Percentiles rank a stretch among this genome's conserved stretches.
These are phyloP conservation scores for Cytospora piceicola DNA, from an alignment of 2,329 filamentous ascomycete genomes.

Conservation along the genomic window DNA sequence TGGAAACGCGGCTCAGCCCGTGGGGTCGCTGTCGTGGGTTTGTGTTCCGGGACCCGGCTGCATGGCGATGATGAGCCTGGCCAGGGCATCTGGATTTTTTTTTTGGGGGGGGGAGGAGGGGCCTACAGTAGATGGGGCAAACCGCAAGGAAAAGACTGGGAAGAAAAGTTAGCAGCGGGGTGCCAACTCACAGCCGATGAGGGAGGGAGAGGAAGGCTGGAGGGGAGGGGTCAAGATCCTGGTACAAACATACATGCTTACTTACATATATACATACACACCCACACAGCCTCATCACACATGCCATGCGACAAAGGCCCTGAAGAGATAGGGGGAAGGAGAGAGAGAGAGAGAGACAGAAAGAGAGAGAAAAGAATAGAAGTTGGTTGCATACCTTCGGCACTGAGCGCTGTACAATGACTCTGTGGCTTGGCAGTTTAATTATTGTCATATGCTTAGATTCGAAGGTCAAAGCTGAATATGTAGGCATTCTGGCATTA, in stretches of 20 bases:
- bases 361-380: background rate
- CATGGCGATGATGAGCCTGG: conserved; percentile 21
- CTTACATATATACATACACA: too few relatives aligned
- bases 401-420: conserved; percentile 17
- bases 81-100: background rate
- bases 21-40: background rate
- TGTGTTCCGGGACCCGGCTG: conserved; percentile 20
- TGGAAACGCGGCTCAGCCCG: conserved; percentile 25
- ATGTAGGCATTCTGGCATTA: too few relatives aligned
- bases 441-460: background rate
- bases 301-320: too few relatives aligned
- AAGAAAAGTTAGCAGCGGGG: background rate
- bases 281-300: too few relatives aligned
- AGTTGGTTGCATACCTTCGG: conserved; percentile 1
- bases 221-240: too few relatives aligned
- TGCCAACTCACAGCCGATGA: conserved; percentile 1
- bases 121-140: background rate
- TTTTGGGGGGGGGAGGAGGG: background rate
- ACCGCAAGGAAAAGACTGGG: background rate
- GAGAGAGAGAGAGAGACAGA: background rate
- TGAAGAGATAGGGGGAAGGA: too few relatives aligned
- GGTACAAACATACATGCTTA: too few relatives aligned
- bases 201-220: background rate
- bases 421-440: conserved; percentile 20
- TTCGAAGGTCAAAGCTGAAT: background rate